phyloP scores from a whole-genome alignment of 371 early-diverging fungal genomes.

The Mortierella sp. region DNA sequence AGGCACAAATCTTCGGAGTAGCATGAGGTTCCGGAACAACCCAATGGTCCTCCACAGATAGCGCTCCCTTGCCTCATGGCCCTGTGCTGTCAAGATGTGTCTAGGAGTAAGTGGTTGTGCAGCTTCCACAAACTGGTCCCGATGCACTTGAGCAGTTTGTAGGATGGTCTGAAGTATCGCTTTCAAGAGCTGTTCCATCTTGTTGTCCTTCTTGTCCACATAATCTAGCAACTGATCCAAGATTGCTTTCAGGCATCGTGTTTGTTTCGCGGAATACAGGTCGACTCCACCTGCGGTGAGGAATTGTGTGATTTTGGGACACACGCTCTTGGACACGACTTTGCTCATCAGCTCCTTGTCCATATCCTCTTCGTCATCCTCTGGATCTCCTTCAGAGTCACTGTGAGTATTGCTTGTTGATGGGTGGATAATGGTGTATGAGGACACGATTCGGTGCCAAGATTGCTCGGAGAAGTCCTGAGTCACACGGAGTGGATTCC shows the following conservation, averaged over 20 bases:
- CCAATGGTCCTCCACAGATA: conserved; percentile 51
- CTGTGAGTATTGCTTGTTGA: conserved; percentile 21
- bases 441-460: conserved; percentile 42
- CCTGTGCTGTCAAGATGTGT: conserved; percentile 32
- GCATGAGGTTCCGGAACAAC: conserved; percentile 43
- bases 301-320: conserved; percentile 43
- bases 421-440: conserved; percentile 25
- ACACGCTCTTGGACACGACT: conserved; percentile 59
- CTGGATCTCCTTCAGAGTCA: conserved; percentile 44
- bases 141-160: conserved; percentile 29
- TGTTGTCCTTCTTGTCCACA: conserved; percentile 45
- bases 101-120: conserved; percentile 48
- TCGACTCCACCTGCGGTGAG: conserved; percentile 35
- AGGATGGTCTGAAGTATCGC: conserved; percentile 19
- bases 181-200: conserved; percentile 45
- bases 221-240: conserved; percentile 49
- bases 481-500: conserved; percentile 67
- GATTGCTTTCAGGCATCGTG: conserved; percentile 30
- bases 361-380: conserved; percentile 61
- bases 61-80: conserved; percentile 26
- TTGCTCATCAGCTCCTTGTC: conserved; percentile 67
- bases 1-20: conserved; percentile 44
- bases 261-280: conserved; percentile 39
- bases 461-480: conserved; percentile 55
- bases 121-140: conserved; percentile 43